A percentile compares a stretch with the other conserved stretches of the same genome.
Conservation (phyloP, 2,329 filamentous ascomycete species). For the Cladosporium sphaerospermum region DNA sequence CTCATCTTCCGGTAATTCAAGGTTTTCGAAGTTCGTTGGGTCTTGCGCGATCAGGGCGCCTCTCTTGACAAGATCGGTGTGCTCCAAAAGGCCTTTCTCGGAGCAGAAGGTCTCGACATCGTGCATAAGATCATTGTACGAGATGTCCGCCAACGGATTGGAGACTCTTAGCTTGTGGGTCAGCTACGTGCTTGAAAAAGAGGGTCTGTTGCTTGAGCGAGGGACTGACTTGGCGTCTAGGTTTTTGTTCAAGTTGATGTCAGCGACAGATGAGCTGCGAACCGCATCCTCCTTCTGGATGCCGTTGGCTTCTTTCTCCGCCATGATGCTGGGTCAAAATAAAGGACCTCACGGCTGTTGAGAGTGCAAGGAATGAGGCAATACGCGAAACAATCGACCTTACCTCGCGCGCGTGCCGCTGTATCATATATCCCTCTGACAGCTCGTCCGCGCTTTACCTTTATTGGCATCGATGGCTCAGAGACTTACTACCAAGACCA, state of each 20-base stretch:
- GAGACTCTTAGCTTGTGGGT: conserved; percentile 30
- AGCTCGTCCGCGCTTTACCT: conserved; percentile 2
- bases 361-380: background rate
- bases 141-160: conserved; percentile 51
- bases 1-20: conserved; percentile 40
- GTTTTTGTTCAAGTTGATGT: conserved; percentile 21
- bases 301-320: conserved; percentile 2
- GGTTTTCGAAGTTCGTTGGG: conserved; percentile 39
- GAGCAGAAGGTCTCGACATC: conserved; percentile 53
- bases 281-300: background rate
- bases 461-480: conserved; percentile 6
- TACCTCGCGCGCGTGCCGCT: background rate
- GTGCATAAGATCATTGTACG: conserved; percentile 46
- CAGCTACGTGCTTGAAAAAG: conserved; percentile 3
- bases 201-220: conserved; percentile 9
- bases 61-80: conserved; percentile 38
- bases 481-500: conserved; percentile 3
- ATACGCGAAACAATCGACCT: background rate
- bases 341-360: too few relatives aligned
- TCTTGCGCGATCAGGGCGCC: conserved; percentile 47
- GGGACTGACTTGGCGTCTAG: conserved; percentile 18
- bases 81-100: conserved; percentile 35
- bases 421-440: conserved; percentile 4
- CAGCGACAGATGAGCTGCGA: background rate
- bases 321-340: background rate